phyloP scores from a whole-genome alignment of 2,329 filamentous ascomycete genomes.

The Talaromyces piceae region DNA sequence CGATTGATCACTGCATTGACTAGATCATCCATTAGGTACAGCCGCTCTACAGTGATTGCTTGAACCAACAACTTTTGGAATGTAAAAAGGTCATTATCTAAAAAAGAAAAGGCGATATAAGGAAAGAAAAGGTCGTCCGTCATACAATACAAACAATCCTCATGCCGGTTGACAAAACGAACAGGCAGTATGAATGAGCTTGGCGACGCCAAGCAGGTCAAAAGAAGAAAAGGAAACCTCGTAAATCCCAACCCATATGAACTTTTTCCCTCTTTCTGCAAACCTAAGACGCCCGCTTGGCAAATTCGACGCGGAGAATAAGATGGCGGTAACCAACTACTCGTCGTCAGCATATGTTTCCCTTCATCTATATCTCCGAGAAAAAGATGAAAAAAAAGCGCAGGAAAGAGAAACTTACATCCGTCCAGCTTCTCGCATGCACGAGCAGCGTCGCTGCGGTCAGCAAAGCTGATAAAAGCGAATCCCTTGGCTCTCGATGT shows the following conservation, averaged over 20 bases:
- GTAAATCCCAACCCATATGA: constrained; percentile 22
- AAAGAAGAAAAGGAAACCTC: constrained; percentile 23
- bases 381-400: too few species aligned
- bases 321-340: constrained; percentile 46
- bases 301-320: constrained; percentile 47
- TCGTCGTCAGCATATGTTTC: too few species aligned
- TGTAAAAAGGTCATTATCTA: neutral
- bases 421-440: constrained; percentile 98
- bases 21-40: too few species aligned
- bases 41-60: too few species aligned
- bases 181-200: constrained; percentile 1
- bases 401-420: constrained; percentile 58
- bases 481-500: constrained; percentile 96
- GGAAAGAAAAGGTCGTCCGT: constrained; percentile 5
- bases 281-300: constrained; percentile 35
- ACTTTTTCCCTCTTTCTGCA: constrained; percentile 15
- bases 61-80: neutral
- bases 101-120: neutral
- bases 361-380: too few species aligned
- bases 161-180: constrained; percentile 3
- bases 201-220: constrained; percentile 13
- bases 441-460: constrained; percentile 79
- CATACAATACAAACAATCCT: constrained; percentile 4
- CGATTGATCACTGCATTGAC: too few species aligned
- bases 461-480: constrained; percentile 95